Evolutionary conservation across 1,139 yeast species (phyloP), one percentile per base, ranked within the genome.

Genomic region (Suhomyces panamericanus): DNA sequence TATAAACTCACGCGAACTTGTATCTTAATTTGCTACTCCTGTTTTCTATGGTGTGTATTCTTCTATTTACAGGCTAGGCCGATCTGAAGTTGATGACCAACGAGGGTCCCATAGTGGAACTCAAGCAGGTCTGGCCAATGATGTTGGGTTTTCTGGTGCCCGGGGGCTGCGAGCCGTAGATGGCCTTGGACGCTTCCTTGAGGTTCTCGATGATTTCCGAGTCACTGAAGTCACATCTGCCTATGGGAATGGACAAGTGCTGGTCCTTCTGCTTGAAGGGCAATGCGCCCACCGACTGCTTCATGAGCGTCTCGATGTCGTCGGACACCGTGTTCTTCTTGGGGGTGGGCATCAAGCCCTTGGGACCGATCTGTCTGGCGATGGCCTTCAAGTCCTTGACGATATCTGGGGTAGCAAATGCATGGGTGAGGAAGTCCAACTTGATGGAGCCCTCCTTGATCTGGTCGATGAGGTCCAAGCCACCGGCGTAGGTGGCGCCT

Each of bases 311-410:
- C 27, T 67, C 71, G 32, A 88, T 67, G 54, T 88, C 81, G n/a
- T 78, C 80, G 1, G 88, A 75, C 14, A 93, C 95, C 1, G 97
- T 91, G 13, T 96, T 96, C 61, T 83, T 86, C 69, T 90, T 91
- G 14, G 80, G 81, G 39, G 80, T 77, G 40, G 99, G 99, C 88
- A 91, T 85, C 52, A 93, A 76, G 26, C 96, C 96, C 58, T 77
- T 82, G 35, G 96, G 96, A 48, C 99, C 98, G 53, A 95, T 75
- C 13, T 78, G 73, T 59, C 90, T 80, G 26, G 95, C 96, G 30
- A 89, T 70, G 43, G 78, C 73, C 50, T 76, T 78, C 55, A 93
- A 73, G 35, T 78, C 75, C 24, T 78, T 68, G 33, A 79, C 77
- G 51, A 89, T 80, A 41, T 89, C 96, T 2, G 96, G 86, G 2